A percentile compares a stretch with the other conserved stretches of the same genome.
Evolutionary conservation across 768 basidiomycete genomes (phyloP).

Genomic region (Boletus tomentosulus): DNA sequence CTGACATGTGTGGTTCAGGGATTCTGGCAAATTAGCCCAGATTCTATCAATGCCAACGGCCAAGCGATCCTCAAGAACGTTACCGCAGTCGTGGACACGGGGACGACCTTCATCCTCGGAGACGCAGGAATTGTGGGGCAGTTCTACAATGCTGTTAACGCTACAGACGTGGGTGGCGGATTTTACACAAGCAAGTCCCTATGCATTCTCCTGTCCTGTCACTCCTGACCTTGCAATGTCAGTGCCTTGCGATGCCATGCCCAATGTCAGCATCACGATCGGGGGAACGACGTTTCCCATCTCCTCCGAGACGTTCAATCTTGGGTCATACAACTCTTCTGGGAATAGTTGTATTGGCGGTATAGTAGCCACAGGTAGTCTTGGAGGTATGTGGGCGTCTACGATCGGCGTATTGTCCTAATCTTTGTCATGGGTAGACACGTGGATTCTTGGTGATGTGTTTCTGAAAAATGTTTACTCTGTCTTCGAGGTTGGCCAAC

Average conservation of each 20-base stretch:
- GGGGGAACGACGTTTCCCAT: constrained; percentile 31
- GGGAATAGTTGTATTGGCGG: constrained; percentile 17
- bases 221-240: not conserved
- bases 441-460: constrained; percentile 36
- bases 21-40: constrained; percentile 19
- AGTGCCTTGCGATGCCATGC: constrained; percentile 27
- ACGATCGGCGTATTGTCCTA: not conserved
- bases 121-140: constrained; percentile 33
- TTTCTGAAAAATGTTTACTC: constrained; percentile 48
- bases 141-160: constrained; percentile 31
- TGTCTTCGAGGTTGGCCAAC: constrained; percentile 39
- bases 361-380: constrained; percentile 8
- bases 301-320: constrained; percentile 31
- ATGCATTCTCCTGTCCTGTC: not conserved
- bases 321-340: constrained; percentile 27
- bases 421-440: constrained; percentile 9
- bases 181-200: constrained; percentile 32
- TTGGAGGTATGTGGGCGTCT: no score
- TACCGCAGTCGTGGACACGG: constrained; percentile 47
- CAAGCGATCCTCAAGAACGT: constrained; percentile 1
- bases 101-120: constrained; percentile 41
- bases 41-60: constrained; percentile 23
- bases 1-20: constrained; percentile 13
- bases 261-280: constrained; percentile 32
- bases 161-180: constrained; percentile 29